Percentiles rank a stretch among this genome's conserved stretches.
Evolutionary conservation across 2,329 filamentous ascomycete species (phyloP).

Genomic region (Sclerotinia minor): DNA sequence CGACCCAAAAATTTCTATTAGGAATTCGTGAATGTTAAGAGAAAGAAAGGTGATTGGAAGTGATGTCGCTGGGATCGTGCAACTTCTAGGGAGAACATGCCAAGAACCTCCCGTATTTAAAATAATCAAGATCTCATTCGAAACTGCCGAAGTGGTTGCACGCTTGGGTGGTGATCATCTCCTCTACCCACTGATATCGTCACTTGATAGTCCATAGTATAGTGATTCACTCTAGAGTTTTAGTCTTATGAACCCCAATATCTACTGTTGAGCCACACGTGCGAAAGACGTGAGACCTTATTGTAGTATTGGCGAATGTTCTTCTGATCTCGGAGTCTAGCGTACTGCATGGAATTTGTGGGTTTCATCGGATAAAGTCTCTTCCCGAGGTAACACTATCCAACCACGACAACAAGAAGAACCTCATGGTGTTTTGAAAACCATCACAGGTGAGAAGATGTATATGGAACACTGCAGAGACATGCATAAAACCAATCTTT

Average conservation of each 20-base stretch:
- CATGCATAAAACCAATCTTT: neutral
- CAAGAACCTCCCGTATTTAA: constrained; percentile 1
- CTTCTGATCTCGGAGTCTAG: neutral
- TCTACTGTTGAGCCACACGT: constrained; percentile 9
- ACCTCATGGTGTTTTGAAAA: constrained; percentile 5
- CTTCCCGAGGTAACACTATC: constrained; percentile 19
- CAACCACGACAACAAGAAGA: constrained; percentile 11
- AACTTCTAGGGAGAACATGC: constrained; percentile 18
- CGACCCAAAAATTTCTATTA: constrained; percentile 2
- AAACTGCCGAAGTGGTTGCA: constrained; percentile 1
- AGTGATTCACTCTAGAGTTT: neutral
- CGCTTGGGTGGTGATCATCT: neutral
- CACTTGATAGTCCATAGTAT: constrained; percentile 21
- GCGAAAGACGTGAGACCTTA: constrained; percentile 20
- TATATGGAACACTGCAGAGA: neutral
- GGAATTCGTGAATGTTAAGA: neutral
- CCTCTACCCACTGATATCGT: constrained; percentile 1
- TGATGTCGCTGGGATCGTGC: neutral
- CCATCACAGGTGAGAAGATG: neutral
- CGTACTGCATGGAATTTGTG: constrained; percentile 1
- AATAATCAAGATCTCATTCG: neutral
- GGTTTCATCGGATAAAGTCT: constrained; percentile 9
- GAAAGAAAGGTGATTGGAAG: neutral
- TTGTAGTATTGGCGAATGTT: constrained; percentile 18
- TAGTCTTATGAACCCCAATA: neutral